phyloP scores from a whole-genome alignment of 192 early-diverging fungal species.

The Podila minutissima region DNA sequence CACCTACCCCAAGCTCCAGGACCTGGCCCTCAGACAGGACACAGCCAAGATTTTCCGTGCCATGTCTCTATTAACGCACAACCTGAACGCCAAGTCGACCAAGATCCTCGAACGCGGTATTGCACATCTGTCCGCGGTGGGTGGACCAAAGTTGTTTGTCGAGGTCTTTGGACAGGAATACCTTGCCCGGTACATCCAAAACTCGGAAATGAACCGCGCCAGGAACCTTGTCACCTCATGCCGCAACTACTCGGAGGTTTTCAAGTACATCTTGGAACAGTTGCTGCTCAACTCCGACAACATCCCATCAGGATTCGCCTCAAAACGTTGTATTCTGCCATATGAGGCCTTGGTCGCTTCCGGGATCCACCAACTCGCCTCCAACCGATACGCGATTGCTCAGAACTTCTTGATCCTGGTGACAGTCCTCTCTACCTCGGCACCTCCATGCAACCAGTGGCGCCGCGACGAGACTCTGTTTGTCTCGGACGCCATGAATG shows the following conservation, averaged over 20 bases:
- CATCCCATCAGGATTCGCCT: slow-evolving; percentile 12
- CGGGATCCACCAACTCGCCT: slow-evolving; percentile 33
- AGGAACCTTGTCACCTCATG: slow-evolving; percentile 29
- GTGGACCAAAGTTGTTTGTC: slow-evolving; percentile 35
- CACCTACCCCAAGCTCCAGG: slow-evolving; percentile 36
- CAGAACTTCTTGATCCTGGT: slow-evolving; percentile 36
- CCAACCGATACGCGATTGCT: slow-evolving; percentile 24
- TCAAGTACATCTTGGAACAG: slow-evolving; percentile 16
- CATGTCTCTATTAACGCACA: slow-evolving; percentile 20
- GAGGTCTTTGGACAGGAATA: slow-evolving; percentile 23
- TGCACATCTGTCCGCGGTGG: slow-evolving; percentile 7
- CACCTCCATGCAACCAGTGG: slow-evolving; percentile 18
- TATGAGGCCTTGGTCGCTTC: slow-evolving; percentile 36
- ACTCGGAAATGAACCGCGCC: slow-evolving; percentile 43
- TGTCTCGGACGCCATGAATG: slow-evolving; percentile 24
- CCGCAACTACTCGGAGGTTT: slow-evolving; percentile 15
- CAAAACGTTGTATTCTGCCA: slow-evolving; percentile 25
- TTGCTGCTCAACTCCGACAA: slow-evolving; percentile 17
- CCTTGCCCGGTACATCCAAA: slow-evolving; percentile 22
- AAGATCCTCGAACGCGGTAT: slow-evolving; percentile 30
- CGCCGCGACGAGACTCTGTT: slow-evolving; percentile 29
- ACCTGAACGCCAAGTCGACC: slow-evolving; percentile 8
- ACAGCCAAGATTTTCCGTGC: slow-evolving; percentile 33
- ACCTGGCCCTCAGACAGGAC: slow-evolving; percentile 21
- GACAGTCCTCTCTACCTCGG: slow-evolving; percentile 13